Percentiles rank a stretch among this genome's conserved stretches.
phyloP scores from a whole-genome alignment of 352 stramenopile species.

The Globisporangium cylindrosporum region DNA sequence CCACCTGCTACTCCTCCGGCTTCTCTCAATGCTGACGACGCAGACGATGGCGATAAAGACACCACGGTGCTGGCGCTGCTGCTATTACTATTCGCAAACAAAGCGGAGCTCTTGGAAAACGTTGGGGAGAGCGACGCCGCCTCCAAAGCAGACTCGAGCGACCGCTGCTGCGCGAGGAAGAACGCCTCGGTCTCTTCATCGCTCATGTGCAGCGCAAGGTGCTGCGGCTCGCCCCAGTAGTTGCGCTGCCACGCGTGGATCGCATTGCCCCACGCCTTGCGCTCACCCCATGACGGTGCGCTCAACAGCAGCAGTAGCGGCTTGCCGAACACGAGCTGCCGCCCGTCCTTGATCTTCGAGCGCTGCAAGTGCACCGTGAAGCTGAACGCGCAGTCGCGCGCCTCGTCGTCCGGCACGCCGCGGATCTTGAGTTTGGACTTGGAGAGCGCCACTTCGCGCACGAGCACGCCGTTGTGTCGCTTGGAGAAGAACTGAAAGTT shows the following conservation, averaged over 20 bases:
- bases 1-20: not conserved
- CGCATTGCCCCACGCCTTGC: slow-evolving; percentile 83
- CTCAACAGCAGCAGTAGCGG: slow-evolving; percentile 58
- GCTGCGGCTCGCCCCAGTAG: slow-evolving; percentile 82
- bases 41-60: not conserved
- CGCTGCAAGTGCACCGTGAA: slow-evolving; percentile 73
- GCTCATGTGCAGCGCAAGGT: slow-evolving; percentile 40
- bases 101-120: not conserved
- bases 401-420: slow-evolving; percentile 67
- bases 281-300: slow-evolving; percentile 70
- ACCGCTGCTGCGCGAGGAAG: slow-evolving; percentile 64
- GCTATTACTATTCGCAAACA: slow-evolving; percentile 6
- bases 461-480: slow-evolving; percentile 58
- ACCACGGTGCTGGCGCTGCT: slow-evolving; percentile 5
- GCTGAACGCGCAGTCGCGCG: slow-evolving; percentile 67
- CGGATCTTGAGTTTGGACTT: slow-evolving; percentile 77
- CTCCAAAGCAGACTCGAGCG: slow-evolving; percentile 48
- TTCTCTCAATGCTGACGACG: not conserved
- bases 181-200: slow-evolving; percentile 69
- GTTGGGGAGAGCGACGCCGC: slow-evolving; percentile 13
- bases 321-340: slow-evolving; percentile 59
- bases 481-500: slow-evolving; percentile 70
- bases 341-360: slow-evolving; percentile 67
- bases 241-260: slow-evolving; percentile 86
- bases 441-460: slow-evolving; percentile 64